phyloP scores from a whole-genome alignment of 306 rosid genomes.

The Crataegus laevigata region DNA sequence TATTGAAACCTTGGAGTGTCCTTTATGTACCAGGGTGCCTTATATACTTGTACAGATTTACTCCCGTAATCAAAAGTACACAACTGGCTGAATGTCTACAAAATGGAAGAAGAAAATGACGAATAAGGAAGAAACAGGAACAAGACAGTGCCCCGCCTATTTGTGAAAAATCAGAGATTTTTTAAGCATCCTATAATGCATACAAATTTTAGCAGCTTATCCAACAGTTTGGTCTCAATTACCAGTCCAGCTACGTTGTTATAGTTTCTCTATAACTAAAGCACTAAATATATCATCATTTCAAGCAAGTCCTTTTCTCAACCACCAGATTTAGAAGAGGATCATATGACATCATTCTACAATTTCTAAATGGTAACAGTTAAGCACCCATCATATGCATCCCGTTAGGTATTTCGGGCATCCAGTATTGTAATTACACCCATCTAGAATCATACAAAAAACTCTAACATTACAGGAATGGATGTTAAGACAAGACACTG shows the following conservation, averaged over 20 bases:
- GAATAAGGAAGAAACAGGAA: conserved; percentile 8
- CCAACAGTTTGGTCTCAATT: background rate
- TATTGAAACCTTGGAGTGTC: conserved; percentile 82
- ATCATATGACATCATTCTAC: background rate
- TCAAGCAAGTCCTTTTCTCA: background rate
- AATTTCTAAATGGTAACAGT: background rate
- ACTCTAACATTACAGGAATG: background rate
- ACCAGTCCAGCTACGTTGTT: background rate
- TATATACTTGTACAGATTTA: conserved; percentile 60
- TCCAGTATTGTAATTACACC: background rate
- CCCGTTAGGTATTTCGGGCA: background rate
- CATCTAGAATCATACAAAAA: background rate
- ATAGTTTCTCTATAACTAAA: background rate
- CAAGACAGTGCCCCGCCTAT: background rate
- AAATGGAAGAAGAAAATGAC: conserved; percentile 21
- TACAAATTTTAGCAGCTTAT: background rate
- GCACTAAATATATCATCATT: background rate
- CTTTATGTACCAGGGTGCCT: conserved; percentile 82
- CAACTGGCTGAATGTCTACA: conserved; percentile 94
- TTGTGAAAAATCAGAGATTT: background rate
- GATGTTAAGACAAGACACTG: background rate
- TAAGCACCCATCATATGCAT: background rate
- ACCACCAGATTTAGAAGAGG: background rate
- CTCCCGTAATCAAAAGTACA: conserved; percentile 71
- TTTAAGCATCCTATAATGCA: background rate